Base-by-base conservation (phyloP, 2,329 filamentous ascomycete genomes). In the Aureobasidium leucospermi region DNA sequence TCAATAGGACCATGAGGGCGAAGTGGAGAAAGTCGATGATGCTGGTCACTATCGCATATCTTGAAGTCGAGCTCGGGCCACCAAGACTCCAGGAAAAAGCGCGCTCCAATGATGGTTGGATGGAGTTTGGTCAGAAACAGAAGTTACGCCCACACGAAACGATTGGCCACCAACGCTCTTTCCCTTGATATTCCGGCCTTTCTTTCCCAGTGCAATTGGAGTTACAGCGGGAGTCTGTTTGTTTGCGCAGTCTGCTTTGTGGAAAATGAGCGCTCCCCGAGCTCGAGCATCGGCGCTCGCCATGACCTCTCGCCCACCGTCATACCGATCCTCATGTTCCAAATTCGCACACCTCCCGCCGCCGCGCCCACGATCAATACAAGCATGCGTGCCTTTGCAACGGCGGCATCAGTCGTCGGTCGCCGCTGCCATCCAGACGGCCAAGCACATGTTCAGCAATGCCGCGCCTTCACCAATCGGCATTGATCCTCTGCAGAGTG, bases 401-500 rank as follows among this genome's bases (percentile, higher is more conserved):
- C 52, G 57, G 61, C 60, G 77, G 69, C 74, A 77, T 63, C 71
- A 76, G 58, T 77, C 80, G 63, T 91, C 85, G 52, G 90, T 88
- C 81, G 87, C 85, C 2, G 87, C 89, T 46, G 88, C 88, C 7
- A 86, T 90, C 38, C 79, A 79, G 47, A 80, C 81, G 41, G 82
- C 83, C 45, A 83, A 88, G 65, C 87, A 87, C 71, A 81, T 91
- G 62, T 86, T 91, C 65, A 81, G 81, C 65, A 87, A 86, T 70
- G 84, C 83, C 46, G 79, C 87, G 62, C 70, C 74, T 49, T 67
- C 68, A n/a, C 79, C 83, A 66, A 84, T 96, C 76, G 83, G 85
- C 63, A 84, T 96, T 68, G 93, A 97, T 72, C 93, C 93, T 36
- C 81, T 97, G 69, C 85, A 89, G 63, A 88, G 90, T 36, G 92